A percentile compares a stretch with the other conserved stretches of the same genome.
phyloP scores from a whole-genome alignment of 805 yeast genomes.

The Metschnikowia reukaufii region DNA sequence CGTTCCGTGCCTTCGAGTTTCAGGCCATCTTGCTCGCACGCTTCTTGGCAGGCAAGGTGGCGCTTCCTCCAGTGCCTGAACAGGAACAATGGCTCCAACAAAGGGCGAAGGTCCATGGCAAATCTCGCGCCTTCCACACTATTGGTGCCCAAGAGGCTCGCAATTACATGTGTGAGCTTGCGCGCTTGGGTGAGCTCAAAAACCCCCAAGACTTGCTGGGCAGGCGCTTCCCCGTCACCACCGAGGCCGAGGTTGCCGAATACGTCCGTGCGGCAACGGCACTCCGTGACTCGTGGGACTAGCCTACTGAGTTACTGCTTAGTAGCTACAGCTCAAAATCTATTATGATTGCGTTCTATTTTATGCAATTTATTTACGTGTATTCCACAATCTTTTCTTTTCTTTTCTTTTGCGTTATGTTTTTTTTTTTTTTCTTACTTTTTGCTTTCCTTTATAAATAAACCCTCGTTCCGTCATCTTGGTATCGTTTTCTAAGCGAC shows the following conservation, averaged over 20 bases:
- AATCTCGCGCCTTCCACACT: slow-evolving; percentile 43
- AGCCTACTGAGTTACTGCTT: not conserved
- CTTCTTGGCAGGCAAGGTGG: slow-evolving; percentile 55
- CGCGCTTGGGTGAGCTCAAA: slow-evolving; percentile 19
- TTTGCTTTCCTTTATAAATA: not conserved
- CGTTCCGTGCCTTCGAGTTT: slow-evolving; percentile 58
- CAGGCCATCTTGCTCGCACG: slow-evolving; percentile 69
- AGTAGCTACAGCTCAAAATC: not conserved
- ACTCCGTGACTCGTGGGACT: slow-evolving; percentile 12
- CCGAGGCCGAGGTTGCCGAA: slow-evolving; percentile 13
- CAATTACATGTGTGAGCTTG: slow-evolving; percentile 24
- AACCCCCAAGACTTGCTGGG: slow-evolving; percentile 5
- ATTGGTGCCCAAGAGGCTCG: slow-evolving; percentile 35
- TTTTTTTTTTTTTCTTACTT: not conserved
- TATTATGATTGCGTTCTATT: not conserved
- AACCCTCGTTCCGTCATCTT: slow-evolving; percentile 1
- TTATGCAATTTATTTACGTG: slow-evolving; percentile 1
- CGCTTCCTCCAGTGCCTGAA: slow-evolving; percentile 47
- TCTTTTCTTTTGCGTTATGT: not conserved
- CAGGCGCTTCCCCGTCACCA: slow-evolving; percentile 15
- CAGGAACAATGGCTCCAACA: slow-evolving; percentile 46
- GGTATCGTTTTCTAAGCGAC: not conserved
- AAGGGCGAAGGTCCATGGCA: slow-evolving; percentile 44
- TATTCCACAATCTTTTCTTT: no score
- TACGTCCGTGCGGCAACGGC: slow-evolving; percentile 8